Conservation (phyloP, 371 early-diverging fungal genomes). For the Parasitella parasitica region DNA sequence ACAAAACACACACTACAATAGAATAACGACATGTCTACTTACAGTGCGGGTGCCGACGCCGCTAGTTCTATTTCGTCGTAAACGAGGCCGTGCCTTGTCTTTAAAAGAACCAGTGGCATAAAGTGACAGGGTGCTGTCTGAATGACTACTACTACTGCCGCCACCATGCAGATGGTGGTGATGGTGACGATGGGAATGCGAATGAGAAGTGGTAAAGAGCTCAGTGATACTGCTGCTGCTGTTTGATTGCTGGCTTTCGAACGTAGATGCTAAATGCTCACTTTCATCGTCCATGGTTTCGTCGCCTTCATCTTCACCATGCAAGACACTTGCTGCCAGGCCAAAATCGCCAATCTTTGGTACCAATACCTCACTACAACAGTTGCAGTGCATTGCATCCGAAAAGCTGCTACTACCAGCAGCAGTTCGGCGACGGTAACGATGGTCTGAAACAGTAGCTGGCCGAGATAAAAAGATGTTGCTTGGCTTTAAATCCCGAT, state of each 20-base stretch:
- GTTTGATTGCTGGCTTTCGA: conserved; percentile 1
- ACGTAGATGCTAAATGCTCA: background rate
- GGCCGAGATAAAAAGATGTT: conserved; percentile 62
- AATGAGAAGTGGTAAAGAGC: background rate
- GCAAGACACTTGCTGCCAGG: conserved; percentile 60
- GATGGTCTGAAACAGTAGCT: background rate
- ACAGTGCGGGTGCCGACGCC: conserved; percentile 78
- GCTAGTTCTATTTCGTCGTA: conserved; percentile 35
- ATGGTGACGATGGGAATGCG: background rate
- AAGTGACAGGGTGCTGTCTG: background rate
- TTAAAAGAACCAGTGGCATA: background rate
- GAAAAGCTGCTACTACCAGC: background rate
- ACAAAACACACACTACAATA: no score
- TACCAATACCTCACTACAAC: background rate
- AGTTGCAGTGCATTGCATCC: background rate
- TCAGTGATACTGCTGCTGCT: background rate
- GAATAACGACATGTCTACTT: no score
- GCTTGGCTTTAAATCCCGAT: conserved; percentile 82
- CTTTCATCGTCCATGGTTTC: conserved; percentile 1
- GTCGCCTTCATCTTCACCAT: conserved; percentile 8
- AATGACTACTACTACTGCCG: background rate
- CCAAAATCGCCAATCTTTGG: conserved; percentile 92
- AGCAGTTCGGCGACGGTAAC: background rate
- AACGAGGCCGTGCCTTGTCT: conserved; percentile 1
- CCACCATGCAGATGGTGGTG: background rate